Evolutionary conservation across 2,329 filamentous ascomycete genomes (phyloP), one percentile per base, ranked within the genome.

Genomic region (Arthroderma sp.): DNA sequence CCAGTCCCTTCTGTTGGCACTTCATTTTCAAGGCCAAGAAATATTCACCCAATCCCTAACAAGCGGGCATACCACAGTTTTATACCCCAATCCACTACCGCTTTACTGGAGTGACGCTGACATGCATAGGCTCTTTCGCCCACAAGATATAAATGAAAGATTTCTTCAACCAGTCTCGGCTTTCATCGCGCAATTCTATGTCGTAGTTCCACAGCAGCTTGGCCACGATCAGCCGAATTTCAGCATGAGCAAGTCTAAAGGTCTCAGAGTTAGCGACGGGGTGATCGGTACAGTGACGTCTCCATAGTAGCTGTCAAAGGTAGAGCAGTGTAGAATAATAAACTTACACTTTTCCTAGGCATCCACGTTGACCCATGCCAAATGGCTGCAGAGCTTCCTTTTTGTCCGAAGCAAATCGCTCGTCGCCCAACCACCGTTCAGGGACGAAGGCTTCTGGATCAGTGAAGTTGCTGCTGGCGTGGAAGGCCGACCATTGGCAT

Each of bases 121-220:
- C 30, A 30, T 33, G 32, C 5, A 42, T 22, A 22, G 40, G 40
- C 10, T 10, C 30, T 27, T 42, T 42, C 5, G 11, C 29, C 40
- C 40, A 42, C n/a, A 42, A 5, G 7, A 15, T 32, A 22, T 42
- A 33, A 22, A 42, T n/a, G 6, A 4, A 10, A 3, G 9, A 32
- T 9, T 34, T n/a, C 6, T 22, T 36, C 4, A 45, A 27, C 52
- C 50, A 55, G 27, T 52, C 47, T 6, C 44, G 29, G 22, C 36
- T 40, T 29, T 50, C 46, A 6, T 49, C 42, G n/a, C 43, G 33
- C 11, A 54, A 38, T 32, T 54, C 49, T n/a, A 54, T 11, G 42
- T 57, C 55, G 44, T 55, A 57, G 22, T 49, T 47, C 46, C 50
- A 56, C 2, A 56, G 36, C 32, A 57, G 11, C 39, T 50, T 52